Evolutionary conservation across 257 asterid species (phyloP), one percentile per base, ranked within the genome.

Genomic region (Dorcoceras hygrometricum): DNA sequence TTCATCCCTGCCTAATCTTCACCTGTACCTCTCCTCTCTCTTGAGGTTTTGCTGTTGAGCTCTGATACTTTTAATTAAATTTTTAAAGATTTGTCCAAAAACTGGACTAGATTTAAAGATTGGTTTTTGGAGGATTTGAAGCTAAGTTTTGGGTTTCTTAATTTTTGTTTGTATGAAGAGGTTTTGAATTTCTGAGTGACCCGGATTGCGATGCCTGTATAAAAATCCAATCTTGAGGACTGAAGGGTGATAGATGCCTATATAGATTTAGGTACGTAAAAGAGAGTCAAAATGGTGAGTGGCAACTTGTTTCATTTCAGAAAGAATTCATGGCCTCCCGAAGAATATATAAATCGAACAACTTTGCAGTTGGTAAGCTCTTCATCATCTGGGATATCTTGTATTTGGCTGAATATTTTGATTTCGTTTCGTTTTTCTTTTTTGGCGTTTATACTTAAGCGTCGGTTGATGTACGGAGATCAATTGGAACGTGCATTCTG

Each of bases 281-380:
- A 65, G 71, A 64, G 24, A 34, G 84, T 53, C 71, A 79, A 82
- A 62, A 94, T 94, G 99, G 96, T 94, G 81, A 80, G 89, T 66
- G 96, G 95, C 65, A 85, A 76, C 65, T 70, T 94, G 76, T 94
- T 94, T 74, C 99, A 90, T 79, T 65, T 26, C 77, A 81, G 96
- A 77, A 90, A 78, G 83, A 90, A 84, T 78, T 94, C 99, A 70
- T 94, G 99, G 99, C 96, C 99, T 50, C 90, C 99, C 0, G 86
- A 89, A 72, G 99, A 91, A 79, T 94, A 89, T 62, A 84, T 94
- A 66, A 78, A 74, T 77, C 84, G 84, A 72, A 58, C 95, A 57
- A 94, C 99, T 78, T 73, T 94, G 78, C 96, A 94, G 72, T 77
- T 94, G 98, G 99, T 94, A 72, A 84, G 89, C 31, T 70, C 67